phyloP scores from a whole-genome alignment of 257 asterid genomes.

The Linderniella brevidens region DNA sequence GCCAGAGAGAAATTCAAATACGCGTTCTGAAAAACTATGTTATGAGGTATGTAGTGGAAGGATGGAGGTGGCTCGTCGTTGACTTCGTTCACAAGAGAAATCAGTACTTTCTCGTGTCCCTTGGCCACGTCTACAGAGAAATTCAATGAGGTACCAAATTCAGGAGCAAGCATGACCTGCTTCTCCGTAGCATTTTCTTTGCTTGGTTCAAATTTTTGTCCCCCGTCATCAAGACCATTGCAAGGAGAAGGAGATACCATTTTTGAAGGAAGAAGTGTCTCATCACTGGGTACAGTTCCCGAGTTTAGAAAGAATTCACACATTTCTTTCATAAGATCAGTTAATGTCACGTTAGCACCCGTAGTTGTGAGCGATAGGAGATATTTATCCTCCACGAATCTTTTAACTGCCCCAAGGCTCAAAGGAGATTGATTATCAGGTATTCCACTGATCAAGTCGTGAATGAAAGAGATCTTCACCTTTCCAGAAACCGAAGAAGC shows the following conservation, averaged over 20 bases:
- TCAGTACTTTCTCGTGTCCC: conserved; percentile 60
- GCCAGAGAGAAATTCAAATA: conserved; percentile 51
- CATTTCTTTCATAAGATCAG: conserved; percentile 38
- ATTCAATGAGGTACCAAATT: conserved; percentile 17
- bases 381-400: conserved; percentile 33
- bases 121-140: conserved; percentile 53
- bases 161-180: conserved; percentile 21
- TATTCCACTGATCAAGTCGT: conserved; percentile 20
- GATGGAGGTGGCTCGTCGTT: conserved; percentile 43
- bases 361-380: conserved; percentile 22
- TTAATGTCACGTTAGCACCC: conserved; percentile 30
- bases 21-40: conserved; percentile 59
- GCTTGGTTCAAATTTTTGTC: conserved; percentile 1
- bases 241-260: conserved; percentile 2
- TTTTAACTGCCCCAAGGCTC: conserved; percentile 28
- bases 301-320: conserved; percentile 31
- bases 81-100: conserved; percentile 51
- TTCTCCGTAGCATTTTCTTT: conserved; percentile 15
- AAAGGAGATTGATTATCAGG: conserved; percentile 36
- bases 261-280: conserved; percentile 1
- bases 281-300: conserved; percentile 20
- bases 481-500: conserved; percentile 49
- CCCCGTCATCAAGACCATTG: conserved; percentile 15
- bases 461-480: conserved; percentile 34
- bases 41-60: conserved; percentile 66